A percentile compares a stretch with the other conserved stretches of the same genome.
phyloP scores from a whole-genome alignment of 306 rosid genomes.

The Fragaria ananassa region DNA sequence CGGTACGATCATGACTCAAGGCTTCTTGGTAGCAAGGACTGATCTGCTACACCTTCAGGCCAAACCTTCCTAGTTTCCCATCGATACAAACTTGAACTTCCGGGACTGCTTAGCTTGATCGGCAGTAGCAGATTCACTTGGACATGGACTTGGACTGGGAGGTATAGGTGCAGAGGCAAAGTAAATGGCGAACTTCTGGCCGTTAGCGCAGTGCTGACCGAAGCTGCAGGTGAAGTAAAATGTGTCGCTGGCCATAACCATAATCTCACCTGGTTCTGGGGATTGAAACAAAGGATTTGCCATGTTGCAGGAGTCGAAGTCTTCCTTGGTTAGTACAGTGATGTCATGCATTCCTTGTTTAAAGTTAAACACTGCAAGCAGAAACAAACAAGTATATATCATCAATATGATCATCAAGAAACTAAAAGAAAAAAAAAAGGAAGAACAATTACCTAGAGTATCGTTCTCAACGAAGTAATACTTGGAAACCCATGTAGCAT shows the following conservation, averaged over 20 bases:
- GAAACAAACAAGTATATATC: background rate
- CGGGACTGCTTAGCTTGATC: background rate
- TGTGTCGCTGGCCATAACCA: background rate
- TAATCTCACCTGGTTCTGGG: background rate
- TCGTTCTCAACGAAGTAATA: conserved; percentile 28
- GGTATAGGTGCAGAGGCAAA: background rate
- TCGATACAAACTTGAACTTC: background rate
- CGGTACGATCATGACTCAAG: background rate
- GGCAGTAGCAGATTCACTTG: background rate
- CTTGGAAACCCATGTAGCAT: conserved; percentile 38
- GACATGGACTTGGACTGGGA: background rate
- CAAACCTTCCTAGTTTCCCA: background rate
- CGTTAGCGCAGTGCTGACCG: background rate
- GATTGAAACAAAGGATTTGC: background rate
- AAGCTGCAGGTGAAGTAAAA: conserved; percentile 2
- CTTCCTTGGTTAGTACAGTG: background rate
- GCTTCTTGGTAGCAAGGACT: background rate
- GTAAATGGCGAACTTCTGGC: background rate
- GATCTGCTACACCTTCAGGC: background rate
- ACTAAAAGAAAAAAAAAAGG: background rate
- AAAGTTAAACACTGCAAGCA: background rate
- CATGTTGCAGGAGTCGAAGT: background rate
- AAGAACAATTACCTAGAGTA: conserved; percentile 27
- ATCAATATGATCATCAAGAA: background rate
- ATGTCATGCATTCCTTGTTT: background rate